Evolutionary conservation across 169 alveolate species (phyloP).

Genomic region (Eimeria necatrix): DNA sequence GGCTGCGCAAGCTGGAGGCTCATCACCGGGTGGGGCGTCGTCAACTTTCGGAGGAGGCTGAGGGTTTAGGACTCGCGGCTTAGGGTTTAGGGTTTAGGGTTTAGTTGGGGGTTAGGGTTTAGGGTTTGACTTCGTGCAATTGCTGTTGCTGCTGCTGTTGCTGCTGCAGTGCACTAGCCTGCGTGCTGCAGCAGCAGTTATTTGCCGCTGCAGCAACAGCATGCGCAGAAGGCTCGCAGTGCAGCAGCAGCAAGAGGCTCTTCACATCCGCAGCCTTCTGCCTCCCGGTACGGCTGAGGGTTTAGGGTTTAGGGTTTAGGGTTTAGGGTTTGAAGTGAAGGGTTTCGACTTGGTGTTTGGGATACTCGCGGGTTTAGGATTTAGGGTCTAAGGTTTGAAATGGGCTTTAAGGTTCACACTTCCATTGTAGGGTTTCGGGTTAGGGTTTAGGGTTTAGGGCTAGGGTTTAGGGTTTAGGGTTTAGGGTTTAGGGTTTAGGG

Average conservation of each 20-base stretch:
- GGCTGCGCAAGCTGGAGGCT: neutral
- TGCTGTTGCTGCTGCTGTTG: neutral
- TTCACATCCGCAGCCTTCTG: slow-evolving; percentile 23
- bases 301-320: neutral
- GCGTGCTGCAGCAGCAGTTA: slow-evolving; percentile 62
- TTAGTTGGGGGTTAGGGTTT: neutral
- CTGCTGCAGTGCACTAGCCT: slow-evolving; percentile 35
- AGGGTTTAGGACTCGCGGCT: neutral
- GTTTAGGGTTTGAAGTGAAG: neutral
- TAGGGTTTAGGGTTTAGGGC: slow-evolving; percentile 33
- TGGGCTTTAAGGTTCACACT: neutral
- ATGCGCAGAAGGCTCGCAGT: slow-evolving; percentile 13
- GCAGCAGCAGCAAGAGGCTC: slow-evolving; percentile 48
- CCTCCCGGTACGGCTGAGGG: slow-evolving; percentile 23
- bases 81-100: slow-evolving; percentile 16
- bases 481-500: slow-evolving; percentile 7
- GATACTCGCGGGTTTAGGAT: neutral
- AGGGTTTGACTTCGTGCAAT: neutral
- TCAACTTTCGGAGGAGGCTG: neutral
- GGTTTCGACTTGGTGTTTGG: neutral
- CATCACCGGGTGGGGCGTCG: neutral
- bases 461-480: slow-evolving; percentile 25
- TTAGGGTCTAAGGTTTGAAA: neutral
- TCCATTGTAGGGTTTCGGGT: neutral
- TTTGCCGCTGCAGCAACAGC: slow-evolving; percentile 64